Evolutionary conservation across 805 yeast species (phyloP).

Genomic region (Lipomyces spencermartinsiae): DNA sequence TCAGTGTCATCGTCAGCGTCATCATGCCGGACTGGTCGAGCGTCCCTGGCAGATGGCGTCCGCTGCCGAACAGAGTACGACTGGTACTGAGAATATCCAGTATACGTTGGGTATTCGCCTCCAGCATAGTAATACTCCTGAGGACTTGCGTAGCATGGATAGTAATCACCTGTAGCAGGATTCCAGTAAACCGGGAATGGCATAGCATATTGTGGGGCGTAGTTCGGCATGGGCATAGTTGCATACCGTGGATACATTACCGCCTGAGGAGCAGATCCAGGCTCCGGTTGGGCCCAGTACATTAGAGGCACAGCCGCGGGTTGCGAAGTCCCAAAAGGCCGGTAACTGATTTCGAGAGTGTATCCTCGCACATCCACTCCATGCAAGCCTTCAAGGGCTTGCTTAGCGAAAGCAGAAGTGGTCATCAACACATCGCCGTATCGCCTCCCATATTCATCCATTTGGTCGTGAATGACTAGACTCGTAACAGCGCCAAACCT

Average conservation of each 20-base stretch:
- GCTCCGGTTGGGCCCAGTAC: constrained; percentile 4
- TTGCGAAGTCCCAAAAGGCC: not conserved
- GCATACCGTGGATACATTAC: constrained; percentile 9
- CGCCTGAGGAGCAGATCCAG: constrained; percentile 2
- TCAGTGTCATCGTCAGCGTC: constrained; percentile 4
- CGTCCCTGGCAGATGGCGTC: not conserved
- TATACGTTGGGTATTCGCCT: not conserved
- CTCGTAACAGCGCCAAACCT: constrained; percentile 22
- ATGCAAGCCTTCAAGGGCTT: constrained; percentile 10
- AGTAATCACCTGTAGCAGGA: constrained; percentile 2
- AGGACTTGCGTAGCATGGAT: not conserved
- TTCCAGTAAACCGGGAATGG: constrained; percentile 2
- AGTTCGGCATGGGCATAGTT: constrained; percentile 3
- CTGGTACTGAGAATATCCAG: not conserved
- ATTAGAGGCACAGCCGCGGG: constrained; percentile 1
- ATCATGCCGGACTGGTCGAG: constrained; percentile 1
- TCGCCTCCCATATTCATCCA: constrained; percentile 26
- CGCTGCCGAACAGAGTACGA: not conserved
- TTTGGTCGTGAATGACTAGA: constrained; percentile 24
- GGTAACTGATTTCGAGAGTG: constrained; percentile 1
- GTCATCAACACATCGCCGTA: constrained; percentile 31
- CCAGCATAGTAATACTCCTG: constrained; percentile 3
- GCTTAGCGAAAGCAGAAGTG: constrained; percentile 11
- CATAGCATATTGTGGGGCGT: constrained; percentile 1
- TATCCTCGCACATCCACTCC: constrained; percentile 15